These are phyloP conservation scores for Salmacisia buchloeana DNA, from an alignment of 1,284 basidiomycete species.

Conservation along the genomic window DNA sequence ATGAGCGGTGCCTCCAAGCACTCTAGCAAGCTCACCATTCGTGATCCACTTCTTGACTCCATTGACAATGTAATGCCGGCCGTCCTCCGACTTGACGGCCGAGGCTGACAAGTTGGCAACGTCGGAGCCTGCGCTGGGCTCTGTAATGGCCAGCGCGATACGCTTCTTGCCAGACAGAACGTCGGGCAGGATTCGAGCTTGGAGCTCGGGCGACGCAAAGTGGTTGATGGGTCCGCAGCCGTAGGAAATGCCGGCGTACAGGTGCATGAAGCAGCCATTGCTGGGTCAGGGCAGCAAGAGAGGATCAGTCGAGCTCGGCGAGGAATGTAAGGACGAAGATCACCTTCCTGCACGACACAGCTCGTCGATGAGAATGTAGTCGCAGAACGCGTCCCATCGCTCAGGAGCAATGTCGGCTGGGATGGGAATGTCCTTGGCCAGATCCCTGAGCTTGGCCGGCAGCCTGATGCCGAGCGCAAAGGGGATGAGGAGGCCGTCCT, in stretches of 20 bases:
- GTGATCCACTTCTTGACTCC: conserved; percentile 48
- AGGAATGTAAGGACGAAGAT: not conserved
- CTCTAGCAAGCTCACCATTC: not conserved
- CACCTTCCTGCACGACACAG: conserved; percentile 20
- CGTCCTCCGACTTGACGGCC: conserved; percentile 43
- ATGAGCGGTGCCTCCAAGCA: not conserved
- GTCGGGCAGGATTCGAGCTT: conserved; percentile 31
- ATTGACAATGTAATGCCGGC: conserved; percentile 51
- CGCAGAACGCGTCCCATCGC: conserved; percentile 42
- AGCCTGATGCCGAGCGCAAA: conserved; percentile 22
- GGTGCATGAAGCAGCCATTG: conserved; percentile 23
- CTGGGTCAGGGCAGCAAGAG: conserved; percentile 11
- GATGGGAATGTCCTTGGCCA: conserved; percentile 23
- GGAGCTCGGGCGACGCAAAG: conserved; percentile 32
- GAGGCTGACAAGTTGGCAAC: conserved; percentile 47
- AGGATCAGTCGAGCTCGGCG: not conserved
- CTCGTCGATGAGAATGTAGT: conserved; percentile 41
- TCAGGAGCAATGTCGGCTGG: conserved; percentile 28
- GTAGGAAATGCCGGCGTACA: conserved; percentile 24
- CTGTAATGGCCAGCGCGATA: conserved; percentile 43
- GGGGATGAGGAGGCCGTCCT: conserved; percentile 35
- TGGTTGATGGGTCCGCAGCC: conserved; percentile 32
- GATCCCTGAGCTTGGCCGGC: conserved; percentile 25
- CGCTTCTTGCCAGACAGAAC: conserved; percentile 32
- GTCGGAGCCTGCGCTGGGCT: conserved; percentile 47